Conservation (phyloP, 2,329 filamentous ascomycete genomes). For the Paecilomyces formosus region DNA sequence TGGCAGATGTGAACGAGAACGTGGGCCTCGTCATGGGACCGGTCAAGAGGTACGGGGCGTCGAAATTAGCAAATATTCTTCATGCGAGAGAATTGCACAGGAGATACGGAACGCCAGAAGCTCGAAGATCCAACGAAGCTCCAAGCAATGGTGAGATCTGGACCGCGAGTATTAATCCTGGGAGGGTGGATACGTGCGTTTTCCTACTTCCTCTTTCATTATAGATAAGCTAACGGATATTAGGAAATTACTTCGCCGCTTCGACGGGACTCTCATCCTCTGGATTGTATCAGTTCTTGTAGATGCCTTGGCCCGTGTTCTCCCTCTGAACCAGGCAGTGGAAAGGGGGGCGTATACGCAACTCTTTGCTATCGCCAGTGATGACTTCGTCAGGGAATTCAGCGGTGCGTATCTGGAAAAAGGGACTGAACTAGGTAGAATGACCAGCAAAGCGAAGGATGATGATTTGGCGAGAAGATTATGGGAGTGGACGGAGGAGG, state of each 20-base stretch:
- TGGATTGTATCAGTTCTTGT: not conserved
- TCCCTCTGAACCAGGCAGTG: not conserved
- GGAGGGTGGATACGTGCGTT: slow-evolving; percentile 20
- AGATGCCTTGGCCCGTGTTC: not conserved
- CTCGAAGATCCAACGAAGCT: not conserved
- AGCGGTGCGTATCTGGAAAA: slow-evolving; percentile 5
- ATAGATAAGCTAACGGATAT: not conserved
- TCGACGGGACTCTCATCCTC: not conserved
- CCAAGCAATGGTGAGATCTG: slow-evolving; percentile 29
- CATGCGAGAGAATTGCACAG: slow-evolving; percentile 30
- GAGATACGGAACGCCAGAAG: slow-evolving; percentile 19
- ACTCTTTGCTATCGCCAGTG: not conserved
- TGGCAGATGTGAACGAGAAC: slow-evolving; percentile 9
- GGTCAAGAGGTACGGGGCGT: slow-evolving; percentile 36
- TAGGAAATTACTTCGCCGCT: not conserved
- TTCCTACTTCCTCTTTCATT: not conserved
- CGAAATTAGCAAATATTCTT: slow-evolving; percentile 39
- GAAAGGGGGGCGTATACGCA: not conserved
- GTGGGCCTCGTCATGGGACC: slow-evolving; percentile 10
- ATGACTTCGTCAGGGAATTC: not conserved
- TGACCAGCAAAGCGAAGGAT: slow-evolving; percentile 5
- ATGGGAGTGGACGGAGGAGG: slow-evolving; percentile 3
- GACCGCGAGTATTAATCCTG: slow-evolving; percentile 29
- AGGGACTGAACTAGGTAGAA: slow-evolving; percentile 2
- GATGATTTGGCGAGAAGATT: not conserved